Base-by-base conservation (phyloP, 345 rosid species). In the Odontarrhena argentea region DNA sequence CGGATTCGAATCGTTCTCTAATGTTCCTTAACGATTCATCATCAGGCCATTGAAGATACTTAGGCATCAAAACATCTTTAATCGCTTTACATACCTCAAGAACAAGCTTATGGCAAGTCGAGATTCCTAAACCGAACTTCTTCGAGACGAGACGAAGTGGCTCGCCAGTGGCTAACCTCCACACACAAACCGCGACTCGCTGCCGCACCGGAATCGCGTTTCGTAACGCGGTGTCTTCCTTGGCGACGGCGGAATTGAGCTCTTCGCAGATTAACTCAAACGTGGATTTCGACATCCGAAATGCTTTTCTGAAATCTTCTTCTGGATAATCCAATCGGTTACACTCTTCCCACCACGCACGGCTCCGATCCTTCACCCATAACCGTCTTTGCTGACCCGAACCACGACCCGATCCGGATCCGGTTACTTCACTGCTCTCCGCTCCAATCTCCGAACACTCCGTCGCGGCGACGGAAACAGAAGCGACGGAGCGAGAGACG, bases 331-430 rank as follows among this genome's bases (percentile, higher is more conserved):
- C 97, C 1, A 80, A 80, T 11, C 82, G 65, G 65, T 65, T 90
- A 18, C 96, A 93, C 61, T 90, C 94, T 28, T 93, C 98, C 98
- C 98, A 93, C 98, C 98, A 93, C 0, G 88, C 87, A 15, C 79
- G 79, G 8, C 92, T 86, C 56, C 98, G 66, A 54, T 93, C 96
- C 60, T 85, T 90, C 0, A 93, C 98, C 98, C 98, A 93, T 60
- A 93, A 69, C 80, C 98, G 69, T 65, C 92, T 71, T 4, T 79
- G 85, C 26, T 92, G 90, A 14, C 85, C 92, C 0, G 72, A 5
- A 14, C 63, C 70, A 1, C 53, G 61, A 46, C 8, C 69, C 65
- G 74, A 58, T 30, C 79, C 79, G 64, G 79, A 68, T 38, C 79
- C 79, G 48, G 71, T 40, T 1, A 60, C 25, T 5, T 69, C 96